phyloP scores from a whole-genome alignment of 768 basidiomycete genomes.

The Tricholoma bakamatsutake region DNA sequence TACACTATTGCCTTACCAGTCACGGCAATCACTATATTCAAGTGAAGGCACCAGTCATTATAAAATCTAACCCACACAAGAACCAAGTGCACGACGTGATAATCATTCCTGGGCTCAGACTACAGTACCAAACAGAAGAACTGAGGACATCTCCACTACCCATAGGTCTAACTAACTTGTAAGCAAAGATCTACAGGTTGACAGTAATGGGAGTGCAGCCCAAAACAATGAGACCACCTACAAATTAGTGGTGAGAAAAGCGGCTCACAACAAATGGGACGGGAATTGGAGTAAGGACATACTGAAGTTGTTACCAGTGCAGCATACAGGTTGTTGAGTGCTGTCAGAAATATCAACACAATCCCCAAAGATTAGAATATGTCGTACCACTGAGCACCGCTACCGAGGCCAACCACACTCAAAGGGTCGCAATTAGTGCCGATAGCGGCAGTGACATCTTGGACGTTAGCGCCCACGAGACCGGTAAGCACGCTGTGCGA shows the following conservation, averaged over 20 bases:
- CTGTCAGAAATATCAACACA: background rate
- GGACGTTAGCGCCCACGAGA: background rate
- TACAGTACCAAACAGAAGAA: no score
- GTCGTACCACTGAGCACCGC: constrained; percentile 1
- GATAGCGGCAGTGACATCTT: background rate
- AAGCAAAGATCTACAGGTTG: no score
- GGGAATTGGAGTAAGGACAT: background rate
- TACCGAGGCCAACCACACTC: background rate
- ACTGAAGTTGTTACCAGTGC: background rate
- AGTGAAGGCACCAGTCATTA: no score
- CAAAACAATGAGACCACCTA: background rate
- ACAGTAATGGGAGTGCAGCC: background rate
- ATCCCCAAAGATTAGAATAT: background rate
- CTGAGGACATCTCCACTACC: no score
- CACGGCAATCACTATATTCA: no score
- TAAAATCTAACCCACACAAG: no score
- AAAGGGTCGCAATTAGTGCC: constrained; percentile 1
- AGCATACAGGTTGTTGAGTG: background rate
- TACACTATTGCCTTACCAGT: no score
- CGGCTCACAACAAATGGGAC: background rate
- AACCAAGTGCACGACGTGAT: no score
- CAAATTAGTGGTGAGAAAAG: background rate
- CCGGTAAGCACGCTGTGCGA: background rate
- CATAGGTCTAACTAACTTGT: no score
- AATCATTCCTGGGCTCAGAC: no score